A percentile compares a stretch with the other conserved stretches of the same genome.
phyloP scores from a whole-genome alignment of 306 rosid genomes.

The Ormosia semicastrata region DNA sequence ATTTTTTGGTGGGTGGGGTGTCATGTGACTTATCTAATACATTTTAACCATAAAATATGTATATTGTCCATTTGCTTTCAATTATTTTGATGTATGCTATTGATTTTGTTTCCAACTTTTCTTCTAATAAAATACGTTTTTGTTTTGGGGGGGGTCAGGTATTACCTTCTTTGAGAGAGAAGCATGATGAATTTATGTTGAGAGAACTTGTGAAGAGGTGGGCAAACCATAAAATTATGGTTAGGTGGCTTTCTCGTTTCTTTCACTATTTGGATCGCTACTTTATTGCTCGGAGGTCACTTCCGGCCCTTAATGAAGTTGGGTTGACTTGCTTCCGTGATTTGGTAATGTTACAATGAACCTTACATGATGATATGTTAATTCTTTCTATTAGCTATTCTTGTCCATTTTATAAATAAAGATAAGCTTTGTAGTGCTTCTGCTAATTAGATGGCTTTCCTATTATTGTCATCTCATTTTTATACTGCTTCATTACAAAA shows the following conservation, averaged over 20 bases:
- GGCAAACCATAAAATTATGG: slow-evolving; percentile 75
- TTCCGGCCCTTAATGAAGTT: slow-evolving; percentile 73
- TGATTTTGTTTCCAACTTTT: neutral
- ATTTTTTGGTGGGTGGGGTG: neutral
- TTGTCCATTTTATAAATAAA: neutral
- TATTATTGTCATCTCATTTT: neutral
- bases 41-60: neutral
- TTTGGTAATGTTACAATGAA: slow-evolving; percentile 46
- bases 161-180: slow-evolving; percentile 75
- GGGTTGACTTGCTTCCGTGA: slow-evolving; percentile 79
- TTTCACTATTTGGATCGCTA: slow-evolving; percentile 74
- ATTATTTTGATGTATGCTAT: neutral
- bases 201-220: slow-evolving; percentile 81
- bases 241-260: slow-evolving; percentile 74
- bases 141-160: slow-evolving; percentile 45
- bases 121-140: neutral
- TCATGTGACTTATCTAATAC: neutral
- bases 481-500: neutral
- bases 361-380: neutral
- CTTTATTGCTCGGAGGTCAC: slow-evolving; percentile 75
- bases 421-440: neutral
- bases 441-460: neutral
- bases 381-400: slow-evolving; percentile 3
- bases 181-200: slow-evolving; percentile 79
- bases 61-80: neutral